Evolutionary conservation across 148 eudicot species (phyloP), one percentile per base, ranked within the genome.

Genomic region (Fagopyrum homotropicum): DNA sequence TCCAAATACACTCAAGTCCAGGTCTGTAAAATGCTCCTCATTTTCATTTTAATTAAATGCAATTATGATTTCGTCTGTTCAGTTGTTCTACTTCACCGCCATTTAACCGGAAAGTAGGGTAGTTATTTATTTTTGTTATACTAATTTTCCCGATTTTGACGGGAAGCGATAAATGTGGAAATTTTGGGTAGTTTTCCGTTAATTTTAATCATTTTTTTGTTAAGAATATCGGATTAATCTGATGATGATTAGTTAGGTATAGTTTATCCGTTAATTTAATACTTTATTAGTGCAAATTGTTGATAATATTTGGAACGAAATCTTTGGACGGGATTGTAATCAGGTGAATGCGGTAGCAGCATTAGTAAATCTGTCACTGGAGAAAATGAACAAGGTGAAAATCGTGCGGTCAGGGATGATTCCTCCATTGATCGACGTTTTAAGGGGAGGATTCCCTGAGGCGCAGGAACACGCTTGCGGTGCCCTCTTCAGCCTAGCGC

Each of bases 401-500:
- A 94, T 94, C 44, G 89, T 94, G 11, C 76, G 98, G 66, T 84
- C 98, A 0, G 97, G 96, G 10, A 77, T 90, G 15, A 82, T 91
- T n/a, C 92, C 96, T 11, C 84, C 86, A 7, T 60, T 94, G 79
- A 85, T 94, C 60, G 89, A 94, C 16, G 83, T 87, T 29, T 29
- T 94, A 60, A 86, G 81, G 72, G 87, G 83, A 0, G 90, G 97
- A 61, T 88, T 45, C 60, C 81, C 89, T 1, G 98, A 94, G 84
- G 83, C 91, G 9, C 90, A 86, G 74, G 98, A 94, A 63, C 98
- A 94, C 56, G 96, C 96, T 5, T 86, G 89, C 7, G 97, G 98
- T 4, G 93, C 91, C 5, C 83, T 94, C 72, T 94, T 94, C 82
- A 94, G 98, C 79, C 79, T 94, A 29, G 88, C 96, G 1, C 85